Base-by-base conservation (phyloP, 106 monocot genomes). In the Ottelia alismoides region DNA sequence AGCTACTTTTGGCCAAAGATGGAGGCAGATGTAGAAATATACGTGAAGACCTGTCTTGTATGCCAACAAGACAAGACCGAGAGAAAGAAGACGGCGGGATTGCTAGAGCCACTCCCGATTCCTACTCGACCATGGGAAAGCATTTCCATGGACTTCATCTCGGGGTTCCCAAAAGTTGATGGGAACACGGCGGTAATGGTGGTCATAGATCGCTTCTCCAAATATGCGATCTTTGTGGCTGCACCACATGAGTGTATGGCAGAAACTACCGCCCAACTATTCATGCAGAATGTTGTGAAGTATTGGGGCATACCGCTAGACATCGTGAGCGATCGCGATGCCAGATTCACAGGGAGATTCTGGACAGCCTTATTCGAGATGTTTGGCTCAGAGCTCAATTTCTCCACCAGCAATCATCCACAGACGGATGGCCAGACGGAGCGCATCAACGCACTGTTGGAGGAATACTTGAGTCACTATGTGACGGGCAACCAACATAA, bases 1-100 rank as follows among this genome's bases (percentile, higher is more conserved):
- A 53, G 53, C 18, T 50, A 50, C 22, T 50, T 22, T 10, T 50
- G 3, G 50, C 50, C n/a, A 50, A 2, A 50, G 11, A 50, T 53
- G 53, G 0, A 28, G 16, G 16, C 27, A 53, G 53, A 28, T 1
- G 20, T 35, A 1, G 1, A 57, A 20, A 10, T 57, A 10, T 57
- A 57, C 22, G 19, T 57, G 5, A 31, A 12, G 4, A 57, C 35
- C 1, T 25, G 35, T 32, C 12, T 31, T 12, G 31, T 22, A 9
- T 40, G 23, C 22, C 31, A 57, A 22, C 31, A 31, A 17, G 22
- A 40, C 31, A 57, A 57, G 11, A 22, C 0, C 0, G 18, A 57
- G 31, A 57, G 32, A 21, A 5, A 11, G 16, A 57, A 35, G 21
- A 29, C 20, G 11, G 32, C 14, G 4, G 20, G 56, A 22, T n/a